A percentile compares a stretch with the other conserved stretches of the same genome.
phyloP scores from a whole-genome alignment of 129 eudicot species.

The Silybum marianum region DNA sequence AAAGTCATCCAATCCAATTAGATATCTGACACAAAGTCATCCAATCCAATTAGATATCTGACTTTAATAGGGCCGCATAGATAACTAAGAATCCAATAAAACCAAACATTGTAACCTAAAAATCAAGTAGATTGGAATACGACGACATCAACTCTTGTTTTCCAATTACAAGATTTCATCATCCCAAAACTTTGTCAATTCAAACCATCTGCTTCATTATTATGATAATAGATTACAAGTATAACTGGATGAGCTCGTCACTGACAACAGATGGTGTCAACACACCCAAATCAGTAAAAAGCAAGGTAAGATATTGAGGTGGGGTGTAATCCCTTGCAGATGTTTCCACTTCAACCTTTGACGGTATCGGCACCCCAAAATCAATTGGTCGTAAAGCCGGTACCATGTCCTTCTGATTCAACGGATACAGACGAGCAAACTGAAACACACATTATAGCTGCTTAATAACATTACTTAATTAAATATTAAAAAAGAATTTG shows the following conservation, averaged over 20 bases:
- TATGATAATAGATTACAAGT: constrained; percentile 22
- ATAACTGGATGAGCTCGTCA: constrained; percentile 76
- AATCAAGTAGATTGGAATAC: background rate
- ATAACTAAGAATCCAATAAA: too few relatives aligned
- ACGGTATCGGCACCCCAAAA: constrained; percentile 94
- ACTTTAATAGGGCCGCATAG: too few relatives aligned
- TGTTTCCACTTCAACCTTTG: constrained; percentile 88
- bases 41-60: too few relatives aligned
- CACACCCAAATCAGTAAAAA: constrained; percentile 84
- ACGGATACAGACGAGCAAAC: constrained; percentile 94
- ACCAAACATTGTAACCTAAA: too few relatives aligned
- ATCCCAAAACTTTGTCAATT: background rate
- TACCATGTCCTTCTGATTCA: constrained; percentile 98
- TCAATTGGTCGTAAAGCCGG: constrained; percentile 90
- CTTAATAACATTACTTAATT: too few relatives aligned
- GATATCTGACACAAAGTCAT: too few relatives aligned
- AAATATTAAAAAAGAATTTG: too few relatives aligned
- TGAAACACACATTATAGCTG: constrained; percentile 26
- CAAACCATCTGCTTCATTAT: background rate
- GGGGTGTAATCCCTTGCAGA: constrained; percentile 97
- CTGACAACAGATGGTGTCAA: constrained; percentile 80
- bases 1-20: too few relatives aligned
- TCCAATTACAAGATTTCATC: background rate
- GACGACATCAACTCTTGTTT: background rate
- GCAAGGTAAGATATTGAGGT: constrained; percentile 84